Percentiles rank a stretch among this genome's conserved stretches.
These are phyloP conservation scores for Lathyrus oleraceus DNA, from an alignment of 306 rosid genomes.

Conservation along the genomic window DNA sequence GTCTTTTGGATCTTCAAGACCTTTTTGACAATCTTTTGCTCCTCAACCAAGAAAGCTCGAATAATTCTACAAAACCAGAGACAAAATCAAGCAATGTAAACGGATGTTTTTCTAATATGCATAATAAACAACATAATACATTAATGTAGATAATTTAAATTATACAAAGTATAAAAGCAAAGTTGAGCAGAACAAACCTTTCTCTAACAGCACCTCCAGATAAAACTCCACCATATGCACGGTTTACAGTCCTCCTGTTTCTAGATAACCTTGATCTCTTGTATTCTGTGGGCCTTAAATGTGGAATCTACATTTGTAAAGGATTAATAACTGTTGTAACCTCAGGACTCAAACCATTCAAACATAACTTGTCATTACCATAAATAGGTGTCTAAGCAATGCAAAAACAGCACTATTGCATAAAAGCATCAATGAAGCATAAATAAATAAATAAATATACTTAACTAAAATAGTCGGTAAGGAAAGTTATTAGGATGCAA, in stretches of 20 bases:
- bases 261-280: slow-evolving; percentile 74
- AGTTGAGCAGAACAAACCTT: slow-evolving; percentile 52
- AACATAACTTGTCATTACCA: not conserved
- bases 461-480: not conserved
- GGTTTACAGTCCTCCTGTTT: slow-evolving; percentile 74
- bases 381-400: not conserved
- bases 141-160: not conserved
- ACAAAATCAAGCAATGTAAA: not conserved
- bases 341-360: not conserved
- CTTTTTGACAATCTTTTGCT: slow-evolving; percentile 79
- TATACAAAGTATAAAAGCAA: not conserved
- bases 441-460: not conserved
- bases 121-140: not conserved
- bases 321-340: not conserved
- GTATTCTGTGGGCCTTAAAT: slow-evolving; percentile 69
- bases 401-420: not conserved
- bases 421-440: not conserved
- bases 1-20: slow-evolving; percentile 84
- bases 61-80: slow-evolving; percentile 51
- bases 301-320: slow-evolving; percentile 63
- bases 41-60: slow-evolving; percentile 74
- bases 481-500: not conserved
- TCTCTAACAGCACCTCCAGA: slow-evolving; percentile 79
- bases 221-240: slow-evolving; percentile 79
- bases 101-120: too few species aligned